Base-by-base conservation (phyloP, 805 yeast species). In the Cyberlindnera nakhonratchasimensis region DNA sequence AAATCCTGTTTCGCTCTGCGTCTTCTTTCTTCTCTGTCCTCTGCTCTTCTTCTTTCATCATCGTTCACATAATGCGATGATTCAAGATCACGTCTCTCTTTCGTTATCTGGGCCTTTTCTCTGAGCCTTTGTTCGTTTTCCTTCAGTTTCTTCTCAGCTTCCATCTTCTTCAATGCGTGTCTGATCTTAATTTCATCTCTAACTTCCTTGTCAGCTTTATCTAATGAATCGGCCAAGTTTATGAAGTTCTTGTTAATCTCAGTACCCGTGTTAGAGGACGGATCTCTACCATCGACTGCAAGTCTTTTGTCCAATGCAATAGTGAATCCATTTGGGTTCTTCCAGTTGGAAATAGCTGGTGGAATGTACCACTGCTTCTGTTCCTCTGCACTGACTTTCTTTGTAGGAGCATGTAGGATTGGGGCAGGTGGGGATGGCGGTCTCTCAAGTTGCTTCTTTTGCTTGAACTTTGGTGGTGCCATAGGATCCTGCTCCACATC, bases 291-390 rank as follows among this genome's bases (percentile, higher is more conserved):
- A 41, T 69, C 73, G 12, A 74, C 72, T 2, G 79, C 72, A 42
- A 86, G 67, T 45, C 97, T 69, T 55, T 84, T 86, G 41, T 89
- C 96, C 30, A 90, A 62, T 1, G 84, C 79, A 34, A 90, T 81
- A 1, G 96, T 80, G 58, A 80, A 87, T 1, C 98, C 97, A 52
- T 86, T 84, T 14, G 90, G 86, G 61, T 93, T 93, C 62, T 89
- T 90, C 97, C 98, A 93, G 61, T 87, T 88, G 1, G 98, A 91
- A 0, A 91, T 77, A 1, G 95, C 87, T 0, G 96, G 81, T 0
- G 98, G 98, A 23, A 93, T 88, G 36, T 74, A 72, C 96, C 97
- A 91, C 47, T 77, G 73, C 21, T 75, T 78, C 49, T 80, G 85
- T 40, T 89, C 95, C 51, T 82, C 86, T 21, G 77, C 76, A 0